A percentile compares a stretch with the other conserved stretches of the same genome.
Conservation (phyloP, 208 protist species). For the Lotmaria passim region DNA sequence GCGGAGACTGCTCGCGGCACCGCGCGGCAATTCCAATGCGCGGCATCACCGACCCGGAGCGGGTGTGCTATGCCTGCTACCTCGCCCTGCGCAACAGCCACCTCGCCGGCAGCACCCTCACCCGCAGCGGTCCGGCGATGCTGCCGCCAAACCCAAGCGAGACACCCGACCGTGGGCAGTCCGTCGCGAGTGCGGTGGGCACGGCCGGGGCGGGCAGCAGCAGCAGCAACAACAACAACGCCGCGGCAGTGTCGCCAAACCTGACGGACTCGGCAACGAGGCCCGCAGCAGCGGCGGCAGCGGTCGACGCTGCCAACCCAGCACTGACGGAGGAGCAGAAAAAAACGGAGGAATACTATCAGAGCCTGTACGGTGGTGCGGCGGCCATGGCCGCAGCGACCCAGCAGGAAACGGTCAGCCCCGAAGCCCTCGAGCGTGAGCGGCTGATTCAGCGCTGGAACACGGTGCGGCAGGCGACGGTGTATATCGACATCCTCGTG, state of each 20-base stretch:
- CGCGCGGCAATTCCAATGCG: conserved; percentile 57
- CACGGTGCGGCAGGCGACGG: conserved; percentile 57
- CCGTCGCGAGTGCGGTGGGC: neutral
- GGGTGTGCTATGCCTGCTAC: conserved; percentile 83
- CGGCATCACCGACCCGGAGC: conserved; percentile 51
- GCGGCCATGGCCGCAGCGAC: neutral
- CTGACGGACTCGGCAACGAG: neutral
- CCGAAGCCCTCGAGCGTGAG: conserved; percentile 55
- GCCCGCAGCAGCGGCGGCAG: neutral
- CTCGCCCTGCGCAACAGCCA: conserved; percentile 42
- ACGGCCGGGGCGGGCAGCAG: neutral
- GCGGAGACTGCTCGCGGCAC: conserved; percentile 79
- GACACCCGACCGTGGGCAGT: conserved; percentile 9
- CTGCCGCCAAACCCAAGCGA: conserved; percentile 25
- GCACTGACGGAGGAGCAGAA: conserved; percentile 23
- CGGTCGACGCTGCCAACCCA: neutral
- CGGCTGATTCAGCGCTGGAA: conserved; percentile 59
- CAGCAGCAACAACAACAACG: neutral
- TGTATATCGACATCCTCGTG: conserved; percentile 80
- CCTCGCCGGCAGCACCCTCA: conserved; percentile 20
- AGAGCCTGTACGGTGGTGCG: conserved; percentile 23
- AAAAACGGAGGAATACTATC: conserved; percentile 31
- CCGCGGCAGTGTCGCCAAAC: neutral
- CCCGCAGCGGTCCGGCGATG: neutral
- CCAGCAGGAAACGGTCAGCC: conserved; percentile 20